Conservation (phyloP, 495 filamentous ascomycete species). For the Hypoxylon cercidicola region DNA sequence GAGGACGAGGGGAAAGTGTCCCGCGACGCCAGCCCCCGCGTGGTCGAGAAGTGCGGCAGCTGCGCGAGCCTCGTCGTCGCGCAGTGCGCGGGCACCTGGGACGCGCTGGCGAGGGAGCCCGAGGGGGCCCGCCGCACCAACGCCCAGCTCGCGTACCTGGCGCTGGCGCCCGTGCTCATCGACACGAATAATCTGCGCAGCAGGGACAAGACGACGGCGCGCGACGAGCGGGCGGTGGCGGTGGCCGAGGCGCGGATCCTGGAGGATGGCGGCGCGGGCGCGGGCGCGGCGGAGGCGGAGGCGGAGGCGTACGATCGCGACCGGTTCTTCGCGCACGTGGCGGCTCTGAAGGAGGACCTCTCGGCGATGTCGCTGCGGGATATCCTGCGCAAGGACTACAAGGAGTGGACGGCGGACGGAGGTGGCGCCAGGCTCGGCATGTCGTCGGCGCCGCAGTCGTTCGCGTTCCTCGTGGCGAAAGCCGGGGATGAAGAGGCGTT, state of each 20-base stretch:
- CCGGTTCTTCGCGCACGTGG: constrained; percentile 71
- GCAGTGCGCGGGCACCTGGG: constrained; percentile 69
- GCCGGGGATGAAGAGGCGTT: constrained; percentile 54
- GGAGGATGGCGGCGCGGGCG: too few relatives aligned
- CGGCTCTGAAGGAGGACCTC: constrained; percentile 76
- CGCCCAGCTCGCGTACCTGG: constrained; percentile 76
- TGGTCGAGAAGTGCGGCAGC: constrained; percentile 78
- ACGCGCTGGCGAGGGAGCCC: constrained; percentile 38
- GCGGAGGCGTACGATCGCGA: constrained; percentile 61
- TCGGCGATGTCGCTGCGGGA: constrained; percentile 73
- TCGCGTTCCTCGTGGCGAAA: constrained; percentile 71
- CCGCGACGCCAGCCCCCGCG: constrained; percentile 60
- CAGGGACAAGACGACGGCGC: constrained; percentile 75
- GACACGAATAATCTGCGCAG: constrained; percentile 82
- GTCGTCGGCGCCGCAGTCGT: constrained; percentile 73
- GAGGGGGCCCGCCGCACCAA: constrained; percentile 45
- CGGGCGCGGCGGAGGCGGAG: constrained; percentile 5
- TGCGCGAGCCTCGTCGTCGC: constrained; percentile 82
- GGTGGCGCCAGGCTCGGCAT: constrained; percentile 72
- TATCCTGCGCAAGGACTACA: constrained; percentile 90
- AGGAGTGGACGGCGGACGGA: constrained; percentile 75
- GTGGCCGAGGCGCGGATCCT: constrained; percentile 65
- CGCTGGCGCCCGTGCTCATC: constrained; percentile 81
- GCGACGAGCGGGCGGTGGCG: constrained; percentile 71
- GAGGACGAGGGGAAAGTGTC: constrained; percentile 78